phyloP scores from a whole-genome alignment of 2,329 filamentous ascomycete genomes.

The Diaporthe amygdali region DNA sequence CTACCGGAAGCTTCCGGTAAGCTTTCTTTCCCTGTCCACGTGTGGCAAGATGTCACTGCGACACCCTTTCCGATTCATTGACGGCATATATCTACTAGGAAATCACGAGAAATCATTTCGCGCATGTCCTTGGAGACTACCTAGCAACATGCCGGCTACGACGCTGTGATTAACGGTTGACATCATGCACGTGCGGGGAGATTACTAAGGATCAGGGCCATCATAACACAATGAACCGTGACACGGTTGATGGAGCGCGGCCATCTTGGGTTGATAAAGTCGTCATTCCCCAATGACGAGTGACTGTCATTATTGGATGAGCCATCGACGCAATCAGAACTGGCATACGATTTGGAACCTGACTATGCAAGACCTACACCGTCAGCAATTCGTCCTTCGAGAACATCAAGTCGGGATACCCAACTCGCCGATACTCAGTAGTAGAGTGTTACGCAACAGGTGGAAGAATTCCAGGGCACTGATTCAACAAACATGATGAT shows the following conservation, averaged over 20 bases:
- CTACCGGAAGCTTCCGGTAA: too few species aligned
- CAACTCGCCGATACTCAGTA: neutral
- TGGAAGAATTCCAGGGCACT: too few species aligned
- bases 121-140: neutral
- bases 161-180: neutral
- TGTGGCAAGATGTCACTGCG: too few species aligned
- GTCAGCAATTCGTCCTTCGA: neutral
- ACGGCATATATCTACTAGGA: neutral
- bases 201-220: neutral
- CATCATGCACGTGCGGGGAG: conserved; percentile 10
- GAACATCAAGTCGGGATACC: too few species aligned
- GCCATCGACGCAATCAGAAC: neutral
- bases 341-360: too few species aligned
- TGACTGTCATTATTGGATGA: too few species aligned
- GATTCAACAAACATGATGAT: neutral
- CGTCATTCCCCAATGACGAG: neutral
- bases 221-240: neutral
- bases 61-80: neutral
- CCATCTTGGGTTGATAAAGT: neutral
- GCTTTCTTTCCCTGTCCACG: too few species aligned
- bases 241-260: neutral
- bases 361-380: too few species aligned
- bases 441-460: too few species aligned
- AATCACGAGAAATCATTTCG: too few species aligned
- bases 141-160: neutral